phyloP scores from a whole-genome alignment of 768 basidiomycete genomes.

The Tulasnella calospora region DNA sequence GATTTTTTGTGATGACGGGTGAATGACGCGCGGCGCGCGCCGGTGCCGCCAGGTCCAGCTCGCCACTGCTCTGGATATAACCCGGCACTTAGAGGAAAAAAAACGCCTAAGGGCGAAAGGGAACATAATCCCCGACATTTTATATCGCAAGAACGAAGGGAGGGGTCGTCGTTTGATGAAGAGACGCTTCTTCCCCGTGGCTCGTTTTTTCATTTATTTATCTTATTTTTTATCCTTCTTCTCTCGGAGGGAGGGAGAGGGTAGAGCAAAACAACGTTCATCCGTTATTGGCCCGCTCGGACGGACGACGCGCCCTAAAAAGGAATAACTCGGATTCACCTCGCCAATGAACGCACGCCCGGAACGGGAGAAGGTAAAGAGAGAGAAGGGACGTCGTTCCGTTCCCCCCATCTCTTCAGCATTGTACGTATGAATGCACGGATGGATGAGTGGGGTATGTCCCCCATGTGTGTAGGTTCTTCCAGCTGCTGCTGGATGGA shows the following conservation, averaged over 20 bases:
- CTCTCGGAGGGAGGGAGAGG: neutral
- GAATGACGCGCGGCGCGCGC: neutral
- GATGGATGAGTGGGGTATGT: neutral
- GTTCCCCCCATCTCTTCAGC: neutral
- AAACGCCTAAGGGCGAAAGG: neutral
- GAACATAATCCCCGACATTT: neutral
- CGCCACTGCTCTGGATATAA: neutral
- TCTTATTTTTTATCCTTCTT: too few species aligned
- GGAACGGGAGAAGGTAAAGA: neutral
- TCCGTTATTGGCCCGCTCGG: neutral
- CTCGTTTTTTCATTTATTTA: neutral
- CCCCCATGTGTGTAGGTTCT: conserved; percentile 1
- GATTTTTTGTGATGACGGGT: neutral
- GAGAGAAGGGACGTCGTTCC: neutral
- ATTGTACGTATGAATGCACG: neutral
- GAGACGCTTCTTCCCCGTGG: neutral
- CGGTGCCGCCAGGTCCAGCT: neutral
- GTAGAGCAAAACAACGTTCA: neutral
- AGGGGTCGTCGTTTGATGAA: neutral
- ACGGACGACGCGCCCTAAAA: neutral
- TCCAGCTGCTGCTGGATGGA: neutral
- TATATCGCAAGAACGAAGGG: neutral
- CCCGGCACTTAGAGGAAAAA: neutral
- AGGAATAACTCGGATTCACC: neutral
- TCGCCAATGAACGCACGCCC: neutral